phyloP scores from a whole-genome alignment of 371 early-diverging fungal genomes.

The Phascolomyces articulosus region DNA sequence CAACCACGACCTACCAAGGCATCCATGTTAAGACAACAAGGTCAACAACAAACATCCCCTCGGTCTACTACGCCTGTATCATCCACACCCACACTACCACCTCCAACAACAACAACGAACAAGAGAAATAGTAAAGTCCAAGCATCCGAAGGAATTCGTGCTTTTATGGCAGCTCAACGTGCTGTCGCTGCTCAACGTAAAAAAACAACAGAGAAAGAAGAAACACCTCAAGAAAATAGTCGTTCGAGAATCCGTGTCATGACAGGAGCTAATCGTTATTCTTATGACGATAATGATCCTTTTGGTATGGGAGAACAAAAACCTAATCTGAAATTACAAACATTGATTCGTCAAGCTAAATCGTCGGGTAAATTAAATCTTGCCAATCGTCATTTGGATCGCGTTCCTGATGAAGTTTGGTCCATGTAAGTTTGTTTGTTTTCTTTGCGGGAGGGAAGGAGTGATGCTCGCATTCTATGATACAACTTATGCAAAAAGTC shows the following conservation, averaged over 20 bases:
- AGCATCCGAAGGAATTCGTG: conserved; percentile 44
- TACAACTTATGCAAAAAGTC: too few relatives aligned
- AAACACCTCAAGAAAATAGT: conserved; percentile 4
- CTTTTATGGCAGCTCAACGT: conserved; percentile 50
- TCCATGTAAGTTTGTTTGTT: conserved; percentile 43
- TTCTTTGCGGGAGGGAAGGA: too few relatives aligned
- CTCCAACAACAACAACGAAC: conserved; percentile 1
- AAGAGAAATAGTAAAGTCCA: conserved; percentile 3
- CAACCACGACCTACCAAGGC: conserved; percentile 31
- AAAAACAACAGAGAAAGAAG: conserved; percentile 3
- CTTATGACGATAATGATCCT: conserved; percentile 13
- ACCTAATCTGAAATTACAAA: conserved; percentile 29
- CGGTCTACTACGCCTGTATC: conserved; percentile 4
- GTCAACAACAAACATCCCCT: conserved; percentile 1
- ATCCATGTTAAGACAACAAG: conserved; percentile 30
- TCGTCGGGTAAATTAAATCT: conserved; percentile 71
- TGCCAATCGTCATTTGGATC: conserved; percentile 62
- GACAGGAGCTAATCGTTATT: conserved; percentile 43
- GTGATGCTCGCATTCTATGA: too few relatives aligned
- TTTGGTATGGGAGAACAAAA: conserved; percentile 17
- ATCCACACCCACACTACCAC: conserved; percentile 6
- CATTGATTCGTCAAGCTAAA: conserved; percentile 46
- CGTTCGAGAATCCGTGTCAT: conserved; percentile 22
- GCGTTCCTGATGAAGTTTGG: conserved; percentile 69
- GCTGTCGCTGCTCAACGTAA: conserved; percentile 25